A percentile compares a stretch with the other conserved stretches of the same genome.
phyloP scores from a whole-genome alignment of 345 rosid genomes.

The sweet orange (Citrus sinensis) region DNA sequence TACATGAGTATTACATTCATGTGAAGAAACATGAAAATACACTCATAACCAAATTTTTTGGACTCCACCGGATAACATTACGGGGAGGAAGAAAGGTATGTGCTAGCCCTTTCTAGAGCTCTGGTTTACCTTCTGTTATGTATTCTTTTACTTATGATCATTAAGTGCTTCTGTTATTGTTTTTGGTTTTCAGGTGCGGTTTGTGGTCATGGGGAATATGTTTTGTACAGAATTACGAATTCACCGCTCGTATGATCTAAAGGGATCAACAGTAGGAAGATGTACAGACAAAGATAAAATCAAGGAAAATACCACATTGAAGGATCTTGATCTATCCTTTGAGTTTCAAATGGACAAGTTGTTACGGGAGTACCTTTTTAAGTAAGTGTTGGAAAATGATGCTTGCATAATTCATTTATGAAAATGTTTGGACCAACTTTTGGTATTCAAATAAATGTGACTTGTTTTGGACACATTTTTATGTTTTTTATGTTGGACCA shows the following conservation, averaged over 20 bases:
- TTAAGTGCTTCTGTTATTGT: slow-evolving; percentile 13
- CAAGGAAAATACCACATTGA: slow-evolving; percentile 66
- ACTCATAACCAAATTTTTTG: slow-evolving; percentile 90
- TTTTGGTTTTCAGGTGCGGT: slow-evolving; percentile 65
- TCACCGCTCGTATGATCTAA: slow-evolving; percentile 87
- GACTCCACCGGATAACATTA: slow-evolving; percentile 76
- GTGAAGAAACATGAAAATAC: slow-evolving; percentile 80
- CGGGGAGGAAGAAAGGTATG: slow-evolving; percentile 78
- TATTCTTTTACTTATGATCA: slow-evolving; percentile 6
- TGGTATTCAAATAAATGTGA: background rate
- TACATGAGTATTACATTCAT: slow-evolving; percentile 67
- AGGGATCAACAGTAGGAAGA: slow-evolving; percentile 91
- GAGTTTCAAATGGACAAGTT: slow-evolving; percentile 90
- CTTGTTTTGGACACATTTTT: background rate
- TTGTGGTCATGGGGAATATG: slow-evolving; percentile 99
- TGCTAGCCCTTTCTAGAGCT: background rate
- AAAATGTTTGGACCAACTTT: background rate
- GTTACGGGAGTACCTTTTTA: slow-evolving; percentile 68
- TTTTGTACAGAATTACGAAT: slow-evolving; percentile 93
- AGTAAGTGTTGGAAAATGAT: slow-evolving; percentile 43
- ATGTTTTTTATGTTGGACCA: background rate
- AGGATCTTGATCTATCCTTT: slow-evolving; percentile 78
- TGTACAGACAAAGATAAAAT: slow-evolving; percentile 63
- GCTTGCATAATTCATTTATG: background rate
- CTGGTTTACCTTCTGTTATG: slow-evolving; percentile 6